phyloP scores from a whole-genome alignment of 163 green algal species.

The Trebouxiophyceae sp. region DNA sequence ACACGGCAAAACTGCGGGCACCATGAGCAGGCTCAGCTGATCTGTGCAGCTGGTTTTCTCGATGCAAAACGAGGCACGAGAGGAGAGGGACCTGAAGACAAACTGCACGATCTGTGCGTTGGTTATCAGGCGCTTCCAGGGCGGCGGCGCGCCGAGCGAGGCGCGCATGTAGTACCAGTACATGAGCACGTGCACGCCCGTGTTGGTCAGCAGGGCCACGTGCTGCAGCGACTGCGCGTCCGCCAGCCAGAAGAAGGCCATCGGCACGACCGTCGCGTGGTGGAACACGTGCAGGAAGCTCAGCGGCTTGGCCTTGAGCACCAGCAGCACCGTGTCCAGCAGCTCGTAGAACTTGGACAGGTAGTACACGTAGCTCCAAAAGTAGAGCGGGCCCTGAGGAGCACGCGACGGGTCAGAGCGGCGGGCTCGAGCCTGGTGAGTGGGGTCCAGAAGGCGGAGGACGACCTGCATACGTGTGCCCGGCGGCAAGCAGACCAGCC shows the following conservation, averaged over 20 bases:
- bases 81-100: slow-evolving; percentile 32
- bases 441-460: not conserved
- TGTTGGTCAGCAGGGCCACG: slow-evolving; percentile 45
- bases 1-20: slow-evolving; percentile 21
- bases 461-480: slow-evolving; percentile 11
- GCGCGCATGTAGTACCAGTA: slow-evolving; percentile 49
- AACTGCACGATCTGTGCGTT: slow-evolving; percentile 44
- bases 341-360: slow-evolving; percentile 55
- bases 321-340: slow-evolving; percentile 50
- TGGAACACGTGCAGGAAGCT: slow-evolving; percentile 54
- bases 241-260: slow-evolving; percentile 44
- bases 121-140: slow-evolving; percentile 37
- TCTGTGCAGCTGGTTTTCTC: too few relatives aligned
- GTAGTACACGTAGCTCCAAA: slow-evolving; percentile 55
- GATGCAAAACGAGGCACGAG: too few relatives aligned
- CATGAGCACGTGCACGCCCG: slow-evolving; percentile 47
- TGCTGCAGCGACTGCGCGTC: slow-evolving; percentile 33
- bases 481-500: slow-evolving; percentile 13
- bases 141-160: slow-evolving; percentile 5
- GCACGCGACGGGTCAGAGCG: not conserved
- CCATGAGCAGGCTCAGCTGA: too few relatives aligned
- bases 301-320: slow-evolving; percentile 38
- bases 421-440: not conserved
- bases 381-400: slow-evolving; percentile 30
- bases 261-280: slow-evolving; percentile 23